A percentile compares a stretch with the other conserved stretches of the same genome.
Conservation (phyloP, 257 asterid species). For the Echites panduratus region DNA sequence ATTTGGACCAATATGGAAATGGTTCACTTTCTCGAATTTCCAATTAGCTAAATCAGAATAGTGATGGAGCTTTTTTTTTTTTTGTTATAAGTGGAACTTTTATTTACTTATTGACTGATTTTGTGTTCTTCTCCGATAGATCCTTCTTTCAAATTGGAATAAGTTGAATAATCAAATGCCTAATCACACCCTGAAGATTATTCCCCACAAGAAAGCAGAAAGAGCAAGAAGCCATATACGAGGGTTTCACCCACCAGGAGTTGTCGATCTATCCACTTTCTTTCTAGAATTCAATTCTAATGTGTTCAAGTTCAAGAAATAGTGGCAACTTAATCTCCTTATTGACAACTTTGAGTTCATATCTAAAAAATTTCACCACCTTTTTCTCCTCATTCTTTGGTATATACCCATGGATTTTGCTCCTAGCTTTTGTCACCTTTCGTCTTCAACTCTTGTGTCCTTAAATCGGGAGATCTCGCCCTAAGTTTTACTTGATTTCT, state of each 20-base stretch:
- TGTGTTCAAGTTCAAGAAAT: slow-evolving; percentile 24
- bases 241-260: slow-evolving; percentile 12
- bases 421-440: slow-evolving; percentile 10
- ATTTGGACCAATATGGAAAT: no score
- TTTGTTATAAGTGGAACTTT: no score
- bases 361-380: slow-evolving; percentile 18
- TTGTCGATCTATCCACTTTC: slow-evolving; percentile 13
- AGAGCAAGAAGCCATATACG: no score
- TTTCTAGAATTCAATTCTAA: slow-evolving; percentile 10
- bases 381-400: slow-evolving; percentile 21
- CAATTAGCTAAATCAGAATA: no score
- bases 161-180: no score
- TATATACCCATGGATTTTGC: slow-evolving; percentile 22
- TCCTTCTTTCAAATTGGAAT: no score
- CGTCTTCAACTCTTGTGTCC: neutral
- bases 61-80: no score
- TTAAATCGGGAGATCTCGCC: slow-evolving; percentile 17
- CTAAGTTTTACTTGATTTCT: slow-evolving; percentile 15
- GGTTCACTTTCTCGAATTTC: no score
- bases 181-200: no score
- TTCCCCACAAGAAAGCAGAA: no score
- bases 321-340: slow-evolving; percentile 12
- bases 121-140: no score
- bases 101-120: no score
- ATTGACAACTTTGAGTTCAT: slow-evolving; percentile 12